Percentiles rank a stretch among this genome's conserved stretches.
Conservation (phyloP, 805 yeast species). For the Ogataea zsoltii region DNA sequence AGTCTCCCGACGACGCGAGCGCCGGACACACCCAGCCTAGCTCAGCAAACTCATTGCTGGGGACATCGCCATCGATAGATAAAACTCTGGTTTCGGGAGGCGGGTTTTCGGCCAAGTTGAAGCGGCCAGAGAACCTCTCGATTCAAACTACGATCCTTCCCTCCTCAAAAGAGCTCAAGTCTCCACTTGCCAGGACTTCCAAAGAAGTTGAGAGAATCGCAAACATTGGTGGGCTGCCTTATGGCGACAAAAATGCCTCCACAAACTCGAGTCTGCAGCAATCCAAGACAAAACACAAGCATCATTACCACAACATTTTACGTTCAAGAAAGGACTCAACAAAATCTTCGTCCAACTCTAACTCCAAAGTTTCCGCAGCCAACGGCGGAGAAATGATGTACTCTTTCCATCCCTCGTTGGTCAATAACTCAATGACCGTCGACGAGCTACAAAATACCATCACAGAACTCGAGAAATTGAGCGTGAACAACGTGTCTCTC, state of each 20-base stretch:
- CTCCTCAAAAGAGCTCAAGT: slow-evolving; percentile 28
- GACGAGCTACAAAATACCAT: slow-evolving; percentile 34
- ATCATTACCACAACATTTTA: slow-evolving; percentile 29
- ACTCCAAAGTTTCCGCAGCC: slow-evolving; percentile 33
- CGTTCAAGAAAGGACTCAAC: slow-evolving; percentile 33
- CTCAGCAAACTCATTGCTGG: slow-evolving; percentile 1
- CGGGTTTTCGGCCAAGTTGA: slow-evolving; percentile 24
- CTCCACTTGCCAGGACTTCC: slow-evolving; percentile 33
- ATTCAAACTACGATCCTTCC: slow-evolving; percentile 30
- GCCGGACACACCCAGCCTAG: not conserved
- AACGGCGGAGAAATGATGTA: slow-evolving; percentile 37
- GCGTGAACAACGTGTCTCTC: slow-evolving; percentile 27
- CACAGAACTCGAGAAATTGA: slow-evolving; percentile 31
- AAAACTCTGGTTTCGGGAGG: slow-evolving; percentile 5
- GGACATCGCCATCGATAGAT: slow-evolving; percentile 12
- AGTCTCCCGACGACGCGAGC: slow-evolving; percentile 15
- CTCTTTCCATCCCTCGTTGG: slow-evolving; percentile 36
- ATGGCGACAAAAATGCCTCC: slow-evolving; percentile 9
- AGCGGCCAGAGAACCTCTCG: slow-evolving; percentile 29
- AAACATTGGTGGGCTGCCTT: slow-evolving; percentile 17
- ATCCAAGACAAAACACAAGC: slow-evolving; percentile 29
- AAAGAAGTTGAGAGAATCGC: slow-evolving; percentile 35
- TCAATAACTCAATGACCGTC: slow-evolving; percentile 27
- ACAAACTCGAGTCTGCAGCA: slow-evolving; percentile 11
- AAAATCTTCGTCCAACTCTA: slow-evolving; percentile 40